These are phyloP conservation scores for Talaromyces thailandensis DNA, from an alignment of 495 filamentous ascomycete species.

Conservation along the genomic window DNA sequence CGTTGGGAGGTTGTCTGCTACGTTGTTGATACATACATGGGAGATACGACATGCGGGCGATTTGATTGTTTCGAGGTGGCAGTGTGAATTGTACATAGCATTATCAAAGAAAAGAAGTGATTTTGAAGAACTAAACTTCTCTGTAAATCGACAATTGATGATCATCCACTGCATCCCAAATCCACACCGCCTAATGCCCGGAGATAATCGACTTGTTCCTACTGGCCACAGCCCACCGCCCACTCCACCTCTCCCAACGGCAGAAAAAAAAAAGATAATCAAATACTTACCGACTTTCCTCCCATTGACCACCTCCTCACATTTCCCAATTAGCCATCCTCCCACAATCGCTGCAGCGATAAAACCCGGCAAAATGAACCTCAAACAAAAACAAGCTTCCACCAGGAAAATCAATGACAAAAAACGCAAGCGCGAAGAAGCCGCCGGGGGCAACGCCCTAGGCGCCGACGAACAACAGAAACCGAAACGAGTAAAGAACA, in stretches of 20 bases:
- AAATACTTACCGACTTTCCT: background rate
- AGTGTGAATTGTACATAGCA: background rate
- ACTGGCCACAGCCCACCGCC: background rate
- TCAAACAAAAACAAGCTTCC: conserved; percentile 2
- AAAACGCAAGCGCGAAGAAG: conserved; percentile 30
- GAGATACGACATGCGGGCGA: background rate
- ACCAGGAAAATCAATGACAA: conserved; percentile 31
- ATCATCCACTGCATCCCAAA: background rate
- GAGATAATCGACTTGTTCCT: background rate
- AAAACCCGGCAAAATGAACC: background rate
- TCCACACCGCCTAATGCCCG: background rate
- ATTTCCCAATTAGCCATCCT: background rate
- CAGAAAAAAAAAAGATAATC: conserved; percentile 1
- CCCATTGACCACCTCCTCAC: background rate
- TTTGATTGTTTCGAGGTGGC: background rate
- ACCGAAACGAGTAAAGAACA: conserved; percentile 6
- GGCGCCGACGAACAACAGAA: conserved; percentile 11
- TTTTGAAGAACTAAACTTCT: background rate
- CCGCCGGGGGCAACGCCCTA: conserved; percentile 15
- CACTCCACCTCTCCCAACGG: background rate
- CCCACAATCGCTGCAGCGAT: background rate
- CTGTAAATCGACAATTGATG: too few species aligned
- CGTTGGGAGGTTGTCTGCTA: background rate
- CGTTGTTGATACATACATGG: background rate
- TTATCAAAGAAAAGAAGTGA: background rate